phyloP scores from a whole-genome alignment of 345 rosid genomes.

The Ailanthus altissimus region DNA sequence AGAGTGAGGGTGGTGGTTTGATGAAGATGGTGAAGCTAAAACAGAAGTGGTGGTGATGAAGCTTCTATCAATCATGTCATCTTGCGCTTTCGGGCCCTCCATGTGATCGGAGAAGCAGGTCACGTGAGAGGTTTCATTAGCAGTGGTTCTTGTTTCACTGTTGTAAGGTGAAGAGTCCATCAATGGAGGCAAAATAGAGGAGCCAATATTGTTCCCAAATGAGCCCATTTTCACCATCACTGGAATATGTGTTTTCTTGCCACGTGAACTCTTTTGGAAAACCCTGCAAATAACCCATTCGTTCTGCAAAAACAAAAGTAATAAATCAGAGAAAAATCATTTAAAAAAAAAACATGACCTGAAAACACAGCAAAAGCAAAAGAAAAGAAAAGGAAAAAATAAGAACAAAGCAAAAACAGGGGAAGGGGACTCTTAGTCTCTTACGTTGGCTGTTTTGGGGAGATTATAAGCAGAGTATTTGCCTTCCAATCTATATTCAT shows the following conservation, averaged over 20 bases:
- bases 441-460: constrained; percentile 60
- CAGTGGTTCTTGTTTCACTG: constrained; percentile 23
- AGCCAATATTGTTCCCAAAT: constrained; percentile 26
- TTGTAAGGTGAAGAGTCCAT: constrained; percentile 56
- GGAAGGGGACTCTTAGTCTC: background rate
- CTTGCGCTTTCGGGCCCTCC: constrained; percentile 37
- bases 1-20: constrained; percentile 18
- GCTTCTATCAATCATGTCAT: constrained; percentile 36
- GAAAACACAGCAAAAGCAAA: background rate
- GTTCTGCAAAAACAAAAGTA: constrained; percentile 43
- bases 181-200: constrained; percentile 53
- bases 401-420: too few species aligned
- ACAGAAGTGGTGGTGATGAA: constrained; percentile 28
- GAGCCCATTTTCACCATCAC: constrained; percentile 42
- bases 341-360: background rate
- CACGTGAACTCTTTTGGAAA: constrained; percentile 58
- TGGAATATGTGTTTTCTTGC: constrained; percentile 51
- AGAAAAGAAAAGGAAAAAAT: background rate
- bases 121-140: constrained; percentile 51
- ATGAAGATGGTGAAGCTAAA: constrained; percentile 36
- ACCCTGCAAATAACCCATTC: constrained; percentile 85
- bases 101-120: constrained; percentile 85
- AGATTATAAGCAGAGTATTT: constrained; percentile 53
- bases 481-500: constrained; percentile 81
- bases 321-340: background rate